Evolutionary conservation across 176 grass and related monocot species (phyloP).

Genomic region (Puya raimondii): DNA sequence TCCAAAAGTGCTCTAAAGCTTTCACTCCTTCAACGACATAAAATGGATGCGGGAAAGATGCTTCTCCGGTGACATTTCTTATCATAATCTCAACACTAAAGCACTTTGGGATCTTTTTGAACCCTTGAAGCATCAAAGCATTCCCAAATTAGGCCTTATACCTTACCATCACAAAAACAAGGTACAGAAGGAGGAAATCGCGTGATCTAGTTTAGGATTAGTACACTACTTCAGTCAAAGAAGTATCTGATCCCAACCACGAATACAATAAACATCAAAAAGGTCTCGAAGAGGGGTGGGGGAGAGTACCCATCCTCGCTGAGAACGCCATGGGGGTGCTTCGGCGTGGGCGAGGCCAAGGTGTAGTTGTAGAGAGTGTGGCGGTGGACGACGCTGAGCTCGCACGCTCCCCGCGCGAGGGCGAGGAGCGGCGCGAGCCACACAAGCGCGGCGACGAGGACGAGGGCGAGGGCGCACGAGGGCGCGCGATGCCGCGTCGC

Average conservation of each 20-base stretch:
- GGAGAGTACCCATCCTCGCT: constrained; percentile 71
- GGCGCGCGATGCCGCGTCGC: constrained; percentile 12
- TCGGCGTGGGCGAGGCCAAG: constrained; percentile 48
- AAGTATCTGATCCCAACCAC: not conserved
- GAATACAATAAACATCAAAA: not conserved
- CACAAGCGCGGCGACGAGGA: constrained; percentile 14
- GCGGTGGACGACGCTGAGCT: constrained; percentile 31
- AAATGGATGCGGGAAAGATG: too few species aligned
- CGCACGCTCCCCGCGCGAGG: constrained; percentile 35
- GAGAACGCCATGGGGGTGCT: constrained; percentile 68
- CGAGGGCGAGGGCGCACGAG: not conserved
- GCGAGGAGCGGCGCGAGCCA: constrained; percentile 14
- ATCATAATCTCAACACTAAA: too few species aligned
- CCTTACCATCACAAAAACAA: too few species aligned
- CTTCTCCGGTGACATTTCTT: too few species aligned
- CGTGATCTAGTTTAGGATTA: too few species aligned
- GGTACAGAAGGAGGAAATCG: too few species aligned
- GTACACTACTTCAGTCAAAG: too few species aligned
- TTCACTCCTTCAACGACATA: too few species aligned
- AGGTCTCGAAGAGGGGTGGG: not conserved
- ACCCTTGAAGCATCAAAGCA: too few species aligned
- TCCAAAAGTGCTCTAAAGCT: too few species aligned
- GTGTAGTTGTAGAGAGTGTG: constrained; percentile 59
- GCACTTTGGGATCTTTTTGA: too few species aligned
- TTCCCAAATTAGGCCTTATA: too few species aligned